Base-by-base conservation (phyloP, 2,329 filamentous ascomycete species). In the Aspergillus versicolor region DNA sequence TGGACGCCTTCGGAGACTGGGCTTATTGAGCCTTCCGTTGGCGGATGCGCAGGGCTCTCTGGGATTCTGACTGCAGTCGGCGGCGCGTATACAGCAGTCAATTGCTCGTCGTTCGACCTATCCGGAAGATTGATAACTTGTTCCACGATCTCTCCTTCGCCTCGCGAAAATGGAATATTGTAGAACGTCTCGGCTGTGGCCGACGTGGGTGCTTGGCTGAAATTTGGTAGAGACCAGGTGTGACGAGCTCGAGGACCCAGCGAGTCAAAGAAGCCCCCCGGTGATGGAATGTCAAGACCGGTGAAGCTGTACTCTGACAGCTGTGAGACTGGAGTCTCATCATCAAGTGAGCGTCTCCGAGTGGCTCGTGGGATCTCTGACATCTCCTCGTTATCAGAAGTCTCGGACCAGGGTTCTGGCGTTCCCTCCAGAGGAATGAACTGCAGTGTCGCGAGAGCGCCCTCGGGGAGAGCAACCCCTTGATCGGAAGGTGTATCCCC, bases 141-240 rank as follows among this genome's bases (percentile, higher is more conserved):
- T 70, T 92, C 89, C 47, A 90, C 75, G 24, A 88, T 70, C 6
- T 77, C 70, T 15, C 75, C 73, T 46, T 75, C 61, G 50, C 79
- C 71, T 21, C 75, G 75, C 62, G 80, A 82, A 88, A 92, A 97
- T 3, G 92, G 92, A 27, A 88, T 83, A 61, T 88, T 87, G 76
- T 97, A 97, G 68, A 97, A 97, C 61, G 89, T 86, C 71, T 96
- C 91, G 9, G 93, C 93, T n/a, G 89, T 92, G 30, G 91, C 91
- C 1, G 93, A 96, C 0, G 91, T 93, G 1, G 92, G 92, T 7
- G 84, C 81, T 12, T 82, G 81, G 19, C 81, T 80, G 63, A 74
- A 77, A 27, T 77, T 76, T 11, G 82, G 80, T 58, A 88, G 77
- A 67, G 91, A 86, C 93, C 93, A 97, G 12, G 92, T 94, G 67